These are phyloP conservation scores for Hymenoscyphus linearis DNA, from an alignment of 2,329 filamentous ascomycete genomes.

Conservation along the genomic window DNA sequence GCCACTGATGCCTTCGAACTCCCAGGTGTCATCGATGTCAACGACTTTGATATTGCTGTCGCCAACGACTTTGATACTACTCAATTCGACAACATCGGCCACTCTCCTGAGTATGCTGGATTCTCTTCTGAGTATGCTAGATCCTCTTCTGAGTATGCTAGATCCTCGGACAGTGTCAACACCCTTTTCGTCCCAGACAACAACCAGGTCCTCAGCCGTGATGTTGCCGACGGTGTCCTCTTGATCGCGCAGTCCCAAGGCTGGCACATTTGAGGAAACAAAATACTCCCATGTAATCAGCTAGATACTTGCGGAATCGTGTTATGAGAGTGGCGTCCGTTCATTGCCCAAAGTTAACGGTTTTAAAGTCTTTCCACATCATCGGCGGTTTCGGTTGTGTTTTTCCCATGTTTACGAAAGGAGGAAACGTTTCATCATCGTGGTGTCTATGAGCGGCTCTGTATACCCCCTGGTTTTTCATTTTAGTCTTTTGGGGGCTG, in stretches of 20 bases:
- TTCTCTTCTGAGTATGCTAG: too few species aligned
- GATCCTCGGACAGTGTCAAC: background rate
- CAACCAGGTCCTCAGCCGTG: background rate
- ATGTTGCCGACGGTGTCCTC: background rate
- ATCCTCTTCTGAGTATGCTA: background rate
- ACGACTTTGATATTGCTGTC: background rate
- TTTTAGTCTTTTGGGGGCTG: too few species aligned
- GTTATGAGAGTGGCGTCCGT: too few species aligned
- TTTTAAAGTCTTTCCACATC: too few species aligned
- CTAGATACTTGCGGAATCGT: background rate
- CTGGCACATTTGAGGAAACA: background rate
- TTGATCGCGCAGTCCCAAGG: background rate
- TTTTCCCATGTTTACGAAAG: too few species aligned
- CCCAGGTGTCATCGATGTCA: background rate
- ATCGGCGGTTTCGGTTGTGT: too few species aligned
- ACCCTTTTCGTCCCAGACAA: background rate
- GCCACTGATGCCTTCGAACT: too few species aligned
- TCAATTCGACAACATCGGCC: background rate
- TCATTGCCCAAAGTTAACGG: too few species aligned
- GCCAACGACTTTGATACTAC: background rate
- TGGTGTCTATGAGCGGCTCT: too few species aligned
- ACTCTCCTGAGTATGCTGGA: too few species aligned
- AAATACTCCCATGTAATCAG: background rate
- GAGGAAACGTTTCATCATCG: too few species aligned
- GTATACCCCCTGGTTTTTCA: too few species aligned